These are phyloP conservation scores for Phytophthora meadii DNA, from an alignment of 352 stramenopile species.

Conservation along the genomic window DNA sequence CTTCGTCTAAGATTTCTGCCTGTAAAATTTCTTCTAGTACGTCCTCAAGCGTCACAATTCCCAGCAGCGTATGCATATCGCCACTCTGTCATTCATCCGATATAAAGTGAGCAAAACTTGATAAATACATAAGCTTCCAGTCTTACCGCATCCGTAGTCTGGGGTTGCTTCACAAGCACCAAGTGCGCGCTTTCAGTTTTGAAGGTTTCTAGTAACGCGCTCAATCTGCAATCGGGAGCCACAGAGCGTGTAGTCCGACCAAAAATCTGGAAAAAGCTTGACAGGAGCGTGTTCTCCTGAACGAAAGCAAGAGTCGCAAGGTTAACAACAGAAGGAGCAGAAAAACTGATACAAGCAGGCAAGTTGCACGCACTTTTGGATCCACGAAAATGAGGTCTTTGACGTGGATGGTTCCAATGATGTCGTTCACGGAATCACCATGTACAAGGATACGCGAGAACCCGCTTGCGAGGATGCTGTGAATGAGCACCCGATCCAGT, in stretches of 20 bases:
- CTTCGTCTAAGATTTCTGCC: slow-evolving; percentile 97
- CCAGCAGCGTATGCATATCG: slow-evolving; percentile 93
- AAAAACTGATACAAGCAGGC: no score
- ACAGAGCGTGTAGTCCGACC: slow-evolving; percentile 74
- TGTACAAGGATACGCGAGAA: slow-evolving; percentile 97
- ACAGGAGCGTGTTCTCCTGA: slow-evolving; percentile 69
- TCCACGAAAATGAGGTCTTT: slow-evolving; percentile 99
- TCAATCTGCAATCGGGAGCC: slow-evolving; percentile 92
- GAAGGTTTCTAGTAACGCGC: slow-evolving; percentile 94
- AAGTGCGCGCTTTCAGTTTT: slow-evolving; percentile 94
- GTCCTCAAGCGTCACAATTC: slow-evolving; percentile 99
- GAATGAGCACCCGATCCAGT: slow-evolving; percentile 86
- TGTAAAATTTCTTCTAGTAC: slow-evolving; percentile 98
- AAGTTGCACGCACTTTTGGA: slow-evolving; percentile 87
- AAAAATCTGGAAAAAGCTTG: slow-evolving; percentile 77
- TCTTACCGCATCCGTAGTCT: slow-evolving; percentile 58
- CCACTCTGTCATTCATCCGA: slow-evolving; percentile 54
- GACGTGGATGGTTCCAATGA: slow-evolving; percentile 97
- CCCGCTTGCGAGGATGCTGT: slow-evolving; percentile 95
- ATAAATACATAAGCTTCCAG: not conserved
- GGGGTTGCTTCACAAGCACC: slow-evolving; percentile 94
- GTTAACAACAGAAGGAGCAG: slow-evolving; percentile 56
- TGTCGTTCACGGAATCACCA: slow-evolving; percentile 83
- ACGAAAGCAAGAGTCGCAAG: slow-evolving; percentile 6
- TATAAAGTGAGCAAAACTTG: not conserved